Evolutionary conservation across 805 yeast genomes (phyloP), one percentile per base, ranked within the genome.

Genomic region (Zygosaccharomyces gambellarensis): DNA sequence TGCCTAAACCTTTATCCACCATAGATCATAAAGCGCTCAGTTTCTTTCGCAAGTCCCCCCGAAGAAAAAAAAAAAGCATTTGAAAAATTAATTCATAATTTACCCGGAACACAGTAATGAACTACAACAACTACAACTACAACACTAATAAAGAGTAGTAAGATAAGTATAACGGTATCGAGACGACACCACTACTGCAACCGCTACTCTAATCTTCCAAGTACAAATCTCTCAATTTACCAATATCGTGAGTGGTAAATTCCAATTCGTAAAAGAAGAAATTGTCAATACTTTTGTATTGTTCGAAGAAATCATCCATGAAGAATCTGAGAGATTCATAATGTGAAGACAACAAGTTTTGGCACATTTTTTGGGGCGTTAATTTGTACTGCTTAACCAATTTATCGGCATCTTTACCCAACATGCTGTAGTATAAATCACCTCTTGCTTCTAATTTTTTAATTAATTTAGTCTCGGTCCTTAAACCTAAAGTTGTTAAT

Each of bases 291-390:
- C 83, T 80, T 0, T 84, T 86, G 62, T 71, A 85, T 45, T 77
- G 71, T 3, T 59, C 51, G 39, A 78, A 66, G 53, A 87, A 68
- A 57, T 71, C 56, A n/a, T 74, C 80, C 38, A 86, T 73, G 1
- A 88, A 75, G 1, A 79, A 75, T 53, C 80, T 68, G 90, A 87
- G 83, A 1, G 87, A 80, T 56, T 84, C 90, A 59, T 81, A 80
- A 44, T 80, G 74, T 3, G 87, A 78, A 52, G 85, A 77, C 47
- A 84, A 67, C 61, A 87, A 67, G 60, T 82, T 83, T 17, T 71
- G 67, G 59, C 83, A 76, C 50, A 87, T 87, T 38, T 81, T 77
- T 8, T 63, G 62, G 10, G 65, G 60, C 5, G 68, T 52, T 28
- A 69, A 45, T 7, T 51, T 47, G 19, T 60, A 46, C 34, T 56